These are phyloP conservation scores for Pseudogymnoascus sp. DNA, from an alignment of 2,329 filamentous ascomycete species.

Conservation along the genomic window DNA sequence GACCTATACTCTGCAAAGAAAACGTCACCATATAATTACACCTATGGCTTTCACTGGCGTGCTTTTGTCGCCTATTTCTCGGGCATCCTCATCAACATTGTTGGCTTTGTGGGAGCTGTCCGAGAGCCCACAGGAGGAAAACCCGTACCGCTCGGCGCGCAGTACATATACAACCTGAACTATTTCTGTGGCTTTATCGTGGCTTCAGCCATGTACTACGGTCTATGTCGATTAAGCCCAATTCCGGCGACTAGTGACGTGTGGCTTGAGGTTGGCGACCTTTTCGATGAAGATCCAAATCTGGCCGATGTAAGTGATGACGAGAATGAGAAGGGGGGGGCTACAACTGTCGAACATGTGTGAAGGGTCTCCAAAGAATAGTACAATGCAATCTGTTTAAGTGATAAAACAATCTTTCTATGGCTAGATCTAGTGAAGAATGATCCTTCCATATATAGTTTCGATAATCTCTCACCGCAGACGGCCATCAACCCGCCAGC, in stretches of 20 bases:
- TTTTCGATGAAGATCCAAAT: conserved; percentile 39
- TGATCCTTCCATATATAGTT: neutral
- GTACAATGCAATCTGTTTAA: neutral
- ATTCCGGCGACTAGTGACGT: conserved; percentile 63
- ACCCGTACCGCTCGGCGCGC: conserved; percentile 58
- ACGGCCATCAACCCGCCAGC: no score
- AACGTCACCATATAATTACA: conserved; percentile 64
- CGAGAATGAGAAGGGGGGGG: neutral
- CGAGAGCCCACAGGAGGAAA: conserved; percentile 35
- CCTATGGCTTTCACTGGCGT: conserved; percentile 68
- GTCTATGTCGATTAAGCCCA: conserved; percentile 59
- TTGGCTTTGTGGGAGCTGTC: conserved; percentile 79
- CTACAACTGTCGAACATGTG: neutral
- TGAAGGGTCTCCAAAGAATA: neutral
- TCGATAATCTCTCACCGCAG: conserved; percentile 17
- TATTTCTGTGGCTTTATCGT: conserved; percentile 81
- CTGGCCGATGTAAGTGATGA: neutral
- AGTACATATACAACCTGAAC: conserved; percentile 83
- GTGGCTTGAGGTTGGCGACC: conserved; percentile 70
- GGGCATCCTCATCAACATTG: conserved; percentile 82
- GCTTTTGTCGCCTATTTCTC: conserved; percentile 74
- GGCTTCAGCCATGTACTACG: conserved; percentile 57
- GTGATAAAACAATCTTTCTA: neutral
- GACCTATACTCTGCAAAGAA: conserved; percentile 68
- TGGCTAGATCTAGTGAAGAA: neutral